A percentile compares a stretch with the other conserved stretches of the same genome.
These are phyloP conservation scores for Phytophthora pini DNA, from an alignment of 352 stramenopile genomes.

Conservation along the genomic window DNA sequence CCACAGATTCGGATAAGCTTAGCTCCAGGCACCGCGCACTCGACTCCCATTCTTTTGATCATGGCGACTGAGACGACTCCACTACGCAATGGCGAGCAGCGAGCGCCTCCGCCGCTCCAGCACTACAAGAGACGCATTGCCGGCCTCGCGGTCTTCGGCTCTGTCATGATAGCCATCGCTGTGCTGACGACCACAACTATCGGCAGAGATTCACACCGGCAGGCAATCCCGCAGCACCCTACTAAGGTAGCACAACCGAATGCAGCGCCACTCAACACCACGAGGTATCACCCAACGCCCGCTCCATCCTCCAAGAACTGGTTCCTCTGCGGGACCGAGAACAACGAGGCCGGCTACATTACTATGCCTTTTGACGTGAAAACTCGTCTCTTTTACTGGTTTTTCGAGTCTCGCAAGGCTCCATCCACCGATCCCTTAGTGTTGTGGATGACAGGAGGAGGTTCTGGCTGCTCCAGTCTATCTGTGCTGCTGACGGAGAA, in stretches of 20 bases:
- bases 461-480: conserved; percentile 51
- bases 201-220: neutral
- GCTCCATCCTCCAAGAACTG: conserved; percentile 15
- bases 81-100: conserved; percentile 19
- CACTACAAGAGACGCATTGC: conserved; percentile 22
- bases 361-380: conserved; percentile 42
- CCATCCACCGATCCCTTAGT: conserved; percentile 72
- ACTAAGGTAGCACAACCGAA: conserved; percentile 9
- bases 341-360: conserved; percentile 54
- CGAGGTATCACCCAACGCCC: conserved; percentile 1
- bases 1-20: neutral
- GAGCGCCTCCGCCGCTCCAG: neutral
- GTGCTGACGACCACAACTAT: conserved; percentile 31
- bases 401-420: conserved; percentile 58
- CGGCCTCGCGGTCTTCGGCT: conserved; percentile 26
- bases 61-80: conserved; percentile 40
- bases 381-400: conserved; percentile 69
- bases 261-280: conserved; percentile 9
- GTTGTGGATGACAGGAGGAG: conserved; percentile 62
- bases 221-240: conserved; percentile 12
- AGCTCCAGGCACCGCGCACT: neutral
- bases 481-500: conserved; percentile 57
- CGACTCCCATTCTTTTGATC: neutral
- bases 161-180: conserved; percentile 22
- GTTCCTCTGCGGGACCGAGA: conserved; percentile 38